Evolutionary conservation across 139 green algal species (phyloP), one percentile per base, ranked within the genome.

Genomic region (Trebouxia sp.): DNA sequence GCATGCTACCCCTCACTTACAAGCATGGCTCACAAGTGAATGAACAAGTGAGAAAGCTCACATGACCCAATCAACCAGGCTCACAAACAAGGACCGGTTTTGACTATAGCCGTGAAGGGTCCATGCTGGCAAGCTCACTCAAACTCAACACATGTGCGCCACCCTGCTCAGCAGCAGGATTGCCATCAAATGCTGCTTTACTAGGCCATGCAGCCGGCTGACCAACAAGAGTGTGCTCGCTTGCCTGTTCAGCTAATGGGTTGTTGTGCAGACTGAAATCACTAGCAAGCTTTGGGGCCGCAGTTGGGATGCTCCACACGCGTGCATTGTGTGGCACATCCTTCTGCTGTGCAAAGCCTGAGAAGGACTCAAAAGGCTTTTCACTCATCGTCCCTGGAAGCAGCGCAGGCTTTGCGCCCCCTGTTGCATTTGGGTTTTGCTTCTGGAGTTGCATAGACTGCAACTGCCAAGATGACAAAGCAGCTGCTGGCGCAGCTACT

Each of bases 391-490:
- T n/a, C n/a, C n/a, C n/a, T n/a, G n/a, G n/a, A n/a, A n/a, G n/a
- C n/a, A n/a, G n/a, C n/a, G n/a, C n/a, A n/a, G n/a, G n/a, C n/a
- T n/a, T n/a, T n/a, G n/a, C n/a, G n/a, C n/a, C n/a, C n/a, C n/a
- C n/a, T n/a, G n/a, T n/a, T n/a, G n/a, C n/a, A n/a, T n/a, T n/a
- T n/a, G n/a, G n/a, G n/a, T n/a, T n/a, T n/a, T n/a, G n/a, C n/a
- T n/a, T n/a, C 9, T 72, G 37, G 35, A 14, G 14, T 22, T 45
- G 32, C 32, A 28, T 72, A 5, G 62, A 35, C 32, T 45, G 62
- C 62, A 72, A 35, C 62, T 72, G 62, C 62, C 28, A n/a, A n/a
- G n/a, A n/a, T n/a, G n/a, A n/a, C n/a, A 35, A 32, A 72, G 62
- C 32, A 72, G 32, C 62, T 72, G 35, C 62, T 72, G 62, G 15